These are phyloP conservation scores for Botrytis sinoallii DNA, from an alignment of 2,329 filamentous ascomycete genomes.

Conservation along the genomic window DNA sequence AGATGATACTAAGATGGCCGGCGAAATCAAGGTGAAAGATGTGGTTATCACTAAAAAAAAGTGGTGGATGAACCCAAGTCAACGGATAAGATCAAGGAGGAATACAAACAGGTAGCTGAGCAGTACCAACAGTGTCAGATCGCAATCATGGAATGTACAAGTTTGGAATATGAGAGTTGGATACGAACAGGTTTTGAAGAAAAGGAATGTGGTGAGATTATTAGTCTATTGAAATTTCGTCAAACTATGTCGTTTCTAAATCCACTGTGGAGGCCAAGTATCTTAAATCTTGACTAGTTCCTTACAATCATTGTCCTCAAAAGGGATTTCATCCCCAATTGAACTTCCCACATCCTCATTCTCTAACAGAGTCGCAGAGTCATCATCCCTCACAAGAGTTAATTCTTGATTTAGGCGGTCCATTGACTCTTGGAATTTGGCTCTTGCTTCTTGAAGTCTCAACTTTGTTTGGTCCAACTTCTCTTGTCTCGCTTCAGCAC, in stretches of 20 bases:
- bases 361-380: not conserved
- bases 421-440: conserved; percentile 2
- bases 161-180: not conserved
- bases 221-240: not conserved
- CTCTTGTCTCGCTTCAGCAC: not conserved
- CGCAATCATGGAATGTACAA: not conserved
- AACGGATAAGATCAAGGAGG: not conserved
- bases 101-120: not conserved
- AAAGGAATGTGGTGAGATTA: not conserved
- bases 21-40: not conserved
- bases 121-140: not conserved
- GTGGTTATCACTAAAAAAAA: not conserved
- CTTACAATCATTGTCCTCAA: not conserved
- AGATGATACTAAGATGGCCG: not conserved
- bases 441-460: not conserved
- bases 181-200: not conserved
- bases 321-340: not conserved
- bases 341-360: not conserved
- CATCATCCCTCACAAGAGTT: not conserved
- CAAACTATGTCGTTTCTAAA: not conserved
- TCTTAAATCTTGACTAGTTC: not conserved
- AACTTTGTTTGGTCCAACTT: not conserved
- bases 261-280: not conserved
- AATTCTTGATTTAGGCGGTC: not conserved
- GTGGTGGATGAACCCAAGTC: not conserved